Evolutionary conservation across 2,329 filamentous ascomycete genomes (phyloP).

Genomic region (Hypoxylon sp.): DNA sequence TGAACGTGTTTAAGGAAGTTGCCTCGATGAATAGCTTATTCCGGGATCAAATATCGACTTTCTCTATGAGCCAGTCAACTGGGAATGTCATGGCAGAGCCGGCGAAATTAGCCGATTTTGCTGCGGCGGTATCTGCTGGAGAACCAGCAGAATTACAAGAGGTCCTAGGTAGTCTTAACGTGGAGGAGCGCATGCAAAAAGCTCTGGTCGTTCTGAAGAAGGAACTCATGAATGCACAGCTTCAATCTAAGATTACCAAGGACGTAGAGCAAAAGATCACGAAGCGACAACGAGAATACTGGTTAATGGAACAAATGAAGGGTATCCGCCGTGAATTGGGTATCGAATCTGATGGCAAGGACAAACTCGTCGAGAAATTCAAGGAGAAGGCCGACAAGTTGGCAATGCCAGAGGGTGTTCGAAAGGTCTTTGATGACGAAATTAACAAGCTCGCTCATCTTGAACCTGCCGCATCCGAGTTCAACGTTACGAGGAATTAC

Average conservation of each 20-base stretch:
- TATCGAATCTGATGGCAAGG: conserved; percentile 97
- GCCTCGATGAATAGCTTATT: conserved; percentile 94
- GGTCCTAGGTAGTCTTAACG: conserved; percentile 87
- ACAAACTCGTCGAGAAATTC: conserved; percentile 97
- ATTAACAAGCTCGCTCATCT: conserved; percentile 96
- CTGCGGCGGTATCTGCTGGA: conserved; percentile 94
- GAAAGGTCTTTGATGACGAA: conserved; percentile 98
- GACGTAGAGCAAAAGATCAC: conserved; percentile 98
- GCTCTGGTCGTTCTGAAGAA: conserved; percentile 95
- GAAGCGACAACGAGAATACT: conserved; percentile 97
- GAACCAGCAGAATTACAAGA: conserved; percentile 94
- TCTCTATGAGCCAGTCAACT: conserved; percentile 93
- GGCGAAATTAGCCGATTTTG: conserved; percentile 95
- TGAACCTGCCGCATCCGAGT: conserved; percentile 95
- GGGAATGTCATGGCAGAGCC: conserved; percentile 97
- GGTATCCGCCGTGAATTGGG: conserved; percentile 95
- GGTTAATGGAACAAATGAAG: conserved; percentile 99
- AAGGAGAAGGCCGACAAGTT: conserved; percentile 94
- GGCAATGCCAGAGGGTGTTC: conserved; percentile 96
- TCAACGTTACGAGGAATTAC: conserved; percentile 98
- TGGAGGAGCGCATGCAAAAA: conserved; percentile 93
- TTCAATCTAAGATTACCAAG: conserved; percentile 97
- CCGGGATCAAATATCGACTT: conserved; percentile 96
- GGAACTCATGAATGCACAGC: conserved; percentile 96
- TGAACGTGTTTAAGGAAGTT: conserved; percentile 98